Conservation (phyloP, 2,329 filamentous ascomycete species). For the Teratosphaeria nubilosa region DNA sequence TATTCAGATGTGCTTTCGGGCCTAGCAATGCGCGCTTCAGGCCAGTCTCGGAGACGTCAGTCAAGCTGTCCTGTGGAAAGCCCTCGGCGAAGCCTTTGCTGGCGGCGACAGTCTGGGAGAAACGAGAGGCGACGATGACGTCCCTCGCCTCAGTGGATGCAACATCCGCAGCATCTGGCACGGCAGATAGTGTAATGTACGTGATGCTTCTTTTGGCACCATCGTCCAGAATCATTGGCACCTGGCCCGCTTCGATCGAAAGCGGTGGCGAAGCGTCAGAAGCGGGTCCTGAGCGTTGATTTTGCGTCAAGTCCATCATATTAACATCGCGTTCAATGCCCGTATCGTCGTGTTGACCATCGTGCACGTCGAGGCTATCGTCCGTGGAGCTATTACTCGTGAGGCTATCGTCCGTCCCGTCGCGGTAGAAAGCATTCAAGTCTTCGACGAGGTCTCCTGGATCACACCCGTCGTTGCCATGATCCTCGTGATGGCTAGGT, state of each 20-base stretch:
- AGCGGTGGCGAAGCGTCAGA: neutral
- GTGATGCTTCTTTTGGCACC: too few relatives aligned
- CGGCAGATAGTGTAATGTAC: neutral
- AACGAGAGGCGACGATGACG: neutral
- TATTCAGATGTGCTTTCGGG: conserved; percentile 2
- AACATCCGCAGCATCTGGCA: neutral
- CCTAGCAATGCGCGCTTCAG: neutral
- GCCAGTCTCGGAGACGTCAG: neutral
- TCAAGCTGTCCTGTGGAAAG: neutral
- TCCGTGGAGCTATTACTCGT: too few relatives aligned
- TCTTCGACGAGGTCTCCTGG: too few relatives aligned
- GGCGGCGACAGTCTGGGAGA: neutral
- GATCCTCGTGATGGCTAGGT: neutral
- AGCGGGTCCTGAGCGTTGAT: too few relatives aligned
- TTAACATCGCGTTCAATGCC: neutral
- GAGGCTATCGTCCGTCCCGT: too few relatives aligned
- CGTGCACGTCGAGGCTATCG: neutral
- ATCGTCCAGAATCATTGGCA: neutral
- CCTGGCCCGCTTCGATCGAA: neutral
- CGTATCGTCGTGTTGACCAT: neutral
- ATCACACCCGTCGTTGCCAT: neutral
- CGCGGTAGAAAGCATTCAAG: too few relatives aligned
- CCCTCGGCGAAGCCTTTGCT: neutral
- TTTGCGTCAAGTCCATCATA: too few relatives aligned
- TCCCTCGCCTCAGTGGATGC: neutral